Base-by-base conservation (phyloP, 2,329 filamentous ascomycete genomes). In the Diaporthe australafricana region DNA sequence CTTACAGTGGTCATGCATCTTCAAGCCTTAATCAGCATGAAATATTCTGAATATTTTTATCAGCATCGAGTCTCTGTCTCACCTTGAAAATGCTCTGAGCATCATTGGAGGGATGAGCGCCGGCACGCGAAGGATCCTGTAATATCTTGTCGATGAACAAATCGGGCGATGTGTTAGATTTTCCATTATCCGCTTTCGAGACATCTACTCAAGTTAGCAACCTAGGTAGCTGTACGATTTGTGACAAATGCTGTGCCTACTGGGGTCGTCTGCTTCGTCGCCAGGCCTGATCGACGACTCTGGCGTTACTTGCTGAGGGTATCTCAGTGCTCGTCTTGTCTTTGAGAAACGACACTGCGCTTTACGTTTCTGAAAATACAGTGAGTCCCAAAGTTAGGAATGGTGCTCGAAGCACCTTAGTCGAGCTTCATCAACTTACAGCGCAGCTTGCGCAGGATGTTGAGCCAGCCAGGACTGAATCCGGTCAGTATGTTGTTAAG, bases 61-160 rank as follows among this genome's bases (percentile, higher is more conserved):
- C n/a, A n/a, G 1, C 4, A 8, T 11, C 22, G 11, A 16, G 8
- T n/a, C 25, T 3, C 14, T 3, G 3, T 2, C 56, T 1, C 22
- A 60, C 56, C 56, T 60, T 60, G 17, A 60, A 60, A 27, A 60
- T 45, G 6, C 56, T 60, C 56, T 60, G 56, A 20, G 56, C 38
- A 30, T 60, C 56, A 1, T 30, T 30, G 8, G 45, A 22, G 4
- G 56, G 38, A 14, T 60, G 38, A 7, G 45, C 38, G 17, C 56
- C 56, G 12, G 38, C 38, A 17, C 42, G 16, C 12, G 56, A 45
- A 7, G 56, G 38, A 30, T 60, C 16, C 38, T 60, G 56, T 25
- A 60, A n/a, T 38, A 32, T 60, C 56, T 30, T 35, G 56, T 60
- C 56, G 56, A 60, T 60, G 16, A 60, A 60, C 1, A 60, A 16